A percentile compares a stretch with the other conserved stretches of the same genome.
phyloP scores from a whole-genome alignment of 495 filamentous ascomycete genomes.

The Hyaloscypha bicolor region DNA sequence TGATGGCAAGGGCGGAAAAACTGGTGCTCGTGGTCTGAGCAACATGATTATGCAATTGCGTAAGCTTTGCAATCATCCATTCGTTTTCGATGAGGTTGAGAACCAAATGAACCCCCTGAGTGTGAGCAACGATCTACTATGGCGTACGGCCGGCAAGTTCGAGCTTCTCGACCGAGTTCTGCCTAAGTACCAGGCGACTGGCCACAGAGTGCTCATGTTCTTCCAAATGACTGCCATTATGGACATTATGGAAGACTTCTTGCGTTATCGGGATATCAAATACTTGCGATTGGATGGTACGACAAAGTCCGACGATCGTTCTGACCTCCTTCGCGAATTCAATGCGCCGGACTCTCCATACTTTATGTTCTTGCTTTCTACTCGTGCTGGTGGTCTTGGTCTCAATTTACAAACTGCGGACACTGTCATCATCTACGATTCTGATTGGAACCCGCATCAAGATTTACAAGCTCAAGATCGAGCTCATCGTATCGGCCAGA shows the following conservation, averaged over 20 bases:
- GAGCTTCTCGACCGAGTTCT: conserved; percentile 90
- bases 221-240: conserved; percentile 99
- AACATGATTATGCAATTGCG: conserved; percentile 99
- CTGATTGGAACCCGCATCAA: conserved; percentile 99
- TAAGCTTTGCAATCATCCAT: conserved; percentile 98
- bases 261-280: conserved; percentile 75
- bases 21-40: conserved; percentile 90
- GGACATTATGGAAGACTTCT: conserved; percentile 99
- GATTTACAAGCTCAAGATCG: conserved; percentile 99
- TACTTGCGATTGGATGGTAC: conserved; percentile 95
- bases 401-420: conserved; percentile 96
- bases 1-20: conserved; percentile 95
- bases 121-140: conserved; percentile 86
- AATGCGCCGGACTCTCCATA: conserved; percentile 89
- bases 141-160: conserved; percentile 97
- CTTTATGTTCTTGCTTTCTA: conserved; percentile 98
- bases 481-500: conserved; percentile 99
- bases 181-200: conserved; percentile 86
- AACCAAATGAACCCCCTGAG: conserved; percentile 94
- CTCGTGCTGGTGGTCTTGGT: conserved; percentile 95
- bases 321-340: conserved; percentile 83
- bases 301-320: conserved; percentile 96
- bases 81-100: conserved; percentile 96
- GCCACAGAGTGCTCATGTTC: conserved; percentile 97
- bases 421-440: conserved; percentile 99